Base-by-base conservation (phyloP, 257 asterid species). In the Linderniella brevidens region DNA sequence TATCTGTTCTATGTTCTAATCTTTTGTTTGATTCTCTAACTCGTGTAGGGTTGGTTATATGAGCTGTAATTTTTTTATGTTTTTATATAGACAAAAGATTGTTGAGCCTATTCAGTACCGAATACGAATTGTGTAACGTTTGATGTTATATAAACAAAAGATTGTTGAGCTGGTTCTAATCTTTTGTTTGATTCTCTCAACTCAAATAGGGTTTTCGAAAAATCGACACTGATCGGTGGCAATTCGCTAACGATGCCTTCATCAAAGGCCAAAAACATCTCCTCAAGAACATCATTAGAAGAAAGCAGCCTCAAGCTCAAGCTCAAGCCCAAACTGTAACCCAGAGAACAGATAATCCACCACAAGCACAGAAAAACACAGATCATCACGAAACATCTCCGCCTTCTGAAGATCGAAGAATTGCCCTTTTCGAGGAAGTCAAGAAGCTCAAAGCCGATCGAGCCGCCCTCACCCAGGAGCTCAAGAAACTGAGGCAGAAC, bases 131-230 rank as follows among this genome's bases (percentile, higher is more conserved):
- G n/a, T n/a, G n/a, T n/a, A n/a, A n/a, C n/a, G n/a, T n/a, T n/a
- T n/a, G n/a, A n/a, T n/a, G n/a, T n/a, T n/a, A n/a, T n/a, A n/a
- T n/a, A n/a, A n/a, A n/a, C n/a, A n/a, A n/a, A n/a, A n/a, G n/a
- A n/a, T n/a, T n/a, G n/a, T n/a, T n/a, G n/a, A n/a, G n/a, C n/a
- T n/a, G n/a, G 32, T 25, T 25, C 32, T 25, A 25, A 25, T 2
- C 32, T 25, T 6, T 25, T 25, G 32, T 6, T 25, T 25, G n/a
- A n/a, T n/a, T n/a, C n/a, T n/a, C n/a, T n/a, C n/a, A n/a, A n/a
- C n/a, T n/a, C n/a, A n/a, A n/a, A 41, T 77, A 88, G 96, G 98
- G 98, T 49, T 88, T 88, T 70, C 74, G 71, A 50, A 88, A 88
- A 76, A 59, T 76, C 11, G 98, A 84, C 58, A 76, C 93, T 9